Evolutionary conservation across 257 asterid species (phyloP).

Genomic region (Lavandula angustifolia): DNA sequence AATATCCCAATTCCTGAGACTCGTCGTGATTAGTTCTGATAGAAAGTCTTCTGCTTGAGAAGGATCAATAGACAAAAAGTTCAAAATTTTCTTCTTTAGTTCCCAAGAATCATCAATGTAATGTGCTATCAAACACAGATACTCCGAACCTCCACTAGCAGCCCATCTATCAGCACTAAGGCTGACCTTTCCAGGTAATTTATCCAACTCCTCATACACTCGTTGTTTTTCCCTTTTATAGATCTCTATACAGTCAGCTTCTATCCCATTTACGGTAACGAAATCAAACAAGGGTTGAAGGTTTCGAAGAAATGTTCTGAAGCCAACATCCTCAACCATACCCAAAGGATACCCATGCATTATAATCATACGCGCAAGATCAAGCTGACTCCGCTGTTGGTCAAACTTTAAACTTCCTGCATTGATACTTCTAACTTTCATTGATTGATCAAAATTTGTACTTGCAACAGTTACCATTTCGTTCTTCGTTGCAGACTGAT

Average conservation of each 20-base stretch:
- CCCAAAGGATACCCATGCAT: conserved; percentile 81
- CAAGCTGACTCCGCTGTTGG: conserved; percentile 61
- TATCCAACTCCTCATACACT: conserved; percentile 74
- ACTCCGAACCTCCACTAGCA: conserved; percentile 54
- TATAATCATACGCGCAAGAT: conserved; percentile 92
- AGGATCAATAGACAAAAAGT: conserved; percentile 59
- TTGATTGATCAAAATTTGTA: conserved; percentile 43
- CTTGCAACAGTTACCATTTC: conserved; percentile 62
- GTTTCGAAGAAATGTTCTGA: conserved; percentile 71
- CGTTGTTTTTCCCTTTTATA: conserved; percentile 74
- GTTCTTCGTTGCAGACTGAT: conserved; percentile 45
- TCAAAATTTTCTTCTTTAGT: conserved; percentile 67
- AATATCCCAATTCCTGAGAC: conserved; percentile 77
- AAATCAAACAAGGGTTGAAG: conserved; percentile 88
- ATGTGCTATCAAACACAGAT: conserved; percentile 78
- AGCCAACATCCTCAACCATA: conserved; percentile 90
- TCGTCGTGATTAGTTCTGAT: conserved; percentile 64
- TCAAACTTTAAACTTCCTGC: conserved; percentile 52
- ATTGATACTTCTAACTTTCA: conserved; percentile 41
- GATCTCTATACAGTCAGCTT: conserved; percentile 74
- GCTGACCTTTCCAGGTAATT: conserved; percentile 79
- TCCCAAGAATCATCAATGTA: conserved; percentile 81
- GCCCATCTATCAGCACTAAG: conserved; percentile 80
- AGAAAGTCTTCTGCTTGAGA: conserved; percentile 70
- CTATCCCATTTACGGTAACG: conserved; percentile 56